Conservation (phyloP, 208 protist species). For the Acanthamoeba divionensis region DNA sequence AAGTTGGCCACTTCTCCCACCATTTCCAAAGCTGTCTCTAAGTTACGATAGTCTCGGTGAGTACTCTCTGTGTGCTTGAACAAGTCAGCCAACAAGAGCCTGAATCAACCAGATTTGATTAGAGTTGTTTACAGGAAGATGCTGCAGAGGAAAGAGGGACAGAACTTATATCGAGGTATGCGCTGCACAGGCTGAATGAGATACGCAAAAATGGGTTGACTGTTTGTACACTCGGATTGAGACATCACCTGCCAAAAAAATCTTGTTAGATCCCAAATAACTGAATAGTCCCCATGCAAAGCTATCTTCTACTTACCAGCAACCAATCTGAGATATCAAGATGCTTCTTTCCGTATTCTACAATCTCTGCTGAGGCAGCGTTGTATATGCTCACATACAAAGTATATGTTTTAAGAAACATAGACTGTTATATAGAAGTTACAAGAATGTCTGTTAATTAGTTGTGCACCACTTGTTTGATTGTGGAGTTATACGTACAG, state of each 20-base stretch:
- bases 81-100: neutral
- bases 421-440: neutral
- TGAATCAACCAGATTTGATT: neutral
- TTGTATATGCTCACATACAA: neutral
- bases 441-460: neutral
- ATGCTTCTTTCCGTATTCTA: neutral
- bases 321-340: no score
- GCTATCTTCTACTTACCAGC: no score
- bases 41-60: neutral
- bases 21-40: neutral
- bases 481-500: neutral
- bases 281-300: no score
- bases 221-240: neutral
- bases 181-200: conserved; percentile 9
- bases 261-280: neutral
- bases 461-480: neutral
- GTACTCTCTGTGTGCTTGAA: neutral
- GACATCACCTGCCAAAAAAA: neutral
- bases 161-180: neutral
- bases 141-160: no score
- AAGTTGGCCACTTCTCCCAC: neutral
- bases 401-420: neutral
- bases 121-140: no score
- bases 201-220: neutral
- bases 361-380: neutral